Conservation (phyloP, 2,329 filamentous ascomycete genomes). For the Pochonia chlamydosporia region DNA sequence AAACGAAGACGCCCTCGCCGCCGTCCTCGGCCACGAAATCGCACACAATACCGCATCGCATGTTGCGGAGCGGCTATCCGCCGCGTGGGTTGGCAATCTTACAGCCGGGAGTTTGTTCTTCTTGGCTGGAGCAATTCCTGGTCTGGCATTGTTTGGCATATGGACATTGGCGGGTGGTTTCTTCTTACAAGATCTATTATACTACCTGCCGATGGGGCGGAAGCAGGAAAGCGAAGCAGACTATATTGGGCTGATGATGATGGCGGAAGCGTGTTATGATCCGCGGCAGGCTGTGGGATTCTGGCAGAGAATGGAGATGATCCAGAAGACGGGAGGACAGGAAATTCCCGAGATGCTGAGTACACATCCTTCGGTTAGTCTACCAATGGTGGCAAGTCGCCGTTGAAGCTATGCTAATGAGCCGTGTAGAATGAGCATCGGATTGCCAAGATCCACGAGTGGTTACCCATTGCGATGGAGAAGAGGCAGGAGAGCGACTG, state of each 20-base stretch:
- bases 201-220: slow-evolving; percentile 61
- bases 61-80: slow-evolving; percentile 56
- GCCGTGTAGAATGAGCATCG: slow-evolving; percentile 49
- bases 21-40: slow-evolving; percentile 75
- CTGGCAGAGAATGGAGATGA: slow-evolving; percentile 60
- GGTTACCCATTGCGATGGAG: slow-evolving; percentile 51
- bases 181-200: slow-evolving; percentile 54
- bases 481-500: slow-evolving; percentile 51
- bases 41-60: slow-evolving; percentile 70
- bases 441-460: slow-evolving; percentile 59
- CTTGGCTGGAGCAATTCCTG: slow-evolving; percentile 37
- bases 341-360: slow-evolving; percentile 65
- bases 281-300: slow-evolving; percentile 61
- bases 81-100: slow-evolving; percentile 45
- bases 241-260: slow-evolving; percentile 76
- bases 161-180: slow-evolving; percentile 38
- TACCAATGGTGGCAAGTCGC: background rate
- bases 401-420: background rate
- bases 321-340: slow-evolving; percentile 31
- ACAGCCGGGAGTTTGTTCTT: slow-evolving; percentile 44
- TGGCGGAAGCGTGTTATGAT: slow-evolving; percentile 74
- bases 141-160: slow-evolving; percentile 30
- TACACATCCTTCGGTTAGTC: slow-evolving; percentile 66
- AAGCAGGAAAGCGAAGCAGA: slow-evolving; percentile 74
- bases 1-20: slow-evolving; percentile 64